Conservation (phyloP, 805 yeast genomes). For the Myxozyma neglecta region DNA sequence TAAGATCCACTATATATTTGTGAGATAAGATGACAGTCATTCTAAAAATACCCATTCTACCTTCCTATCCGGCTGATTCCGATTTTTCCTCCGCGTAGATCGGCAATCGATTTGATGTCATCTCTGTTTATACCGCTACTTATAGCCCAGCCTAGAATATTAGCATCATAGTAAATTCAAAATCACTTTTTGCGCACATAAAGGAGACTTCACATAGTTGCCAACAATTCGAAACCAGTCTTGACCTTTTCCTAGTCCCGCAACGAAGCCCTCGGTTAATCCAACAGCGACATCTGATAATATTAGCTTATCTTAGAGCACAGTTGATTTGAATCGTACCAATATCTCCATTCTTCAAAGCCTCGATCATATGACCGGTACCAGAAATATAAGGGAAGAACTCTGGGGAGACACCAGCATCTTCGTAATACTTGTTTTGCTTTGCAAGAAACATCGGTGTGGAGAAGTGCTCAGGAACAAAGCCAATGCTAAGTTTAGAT, state of each 20-base stretch:
- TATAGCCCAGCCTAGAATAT: conserved; percentile 63
- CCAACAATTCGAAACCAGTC: conserved; percentile 66
- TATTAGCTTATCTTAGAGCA: not conserved
- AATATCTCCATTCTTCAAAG: conserved; percentile 60
- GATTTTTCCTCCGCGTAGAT: conserved; percentile 61
- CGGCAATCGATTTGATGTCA: conserved; percentile 53
- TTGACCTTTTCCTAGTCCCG: conserved; percentile 74
- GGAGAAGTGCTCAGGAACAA: conserved; percentile 88
- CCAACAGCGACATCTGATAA: conserved; percentile 69
- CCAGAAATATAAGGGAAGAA: conserved; percentile 76
- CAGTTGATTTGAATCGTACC: conserved; percentile 37
- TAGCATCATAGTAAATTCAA: not conserved
- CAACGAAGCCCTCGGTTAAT: conserved; percentile 84
- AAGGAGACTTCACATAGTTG: conserved; percentile 81
- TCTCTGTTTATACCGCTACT: conserved; percentile 68
- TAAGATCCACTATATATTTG: conserved; percentile 61
- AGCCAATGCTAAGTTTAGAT: conserved; percentile 54
- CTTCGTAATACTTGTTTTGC: conserved; percentile 55
- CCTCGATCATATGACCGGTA: conserved; percentile 79
- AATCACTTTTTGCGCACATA: conserved; percentile 45
- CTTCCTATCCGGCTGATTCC: conserved; percentile 88
- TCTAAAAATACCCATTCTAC: not conserved
- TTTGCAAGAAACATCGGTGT: conserved; percentile 79
- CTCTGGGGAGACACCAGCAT: conserved; percentile 55
- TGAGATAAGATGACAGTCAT: not conserved